Evolutionary conservation across 2,329 filamentous ascomycete species (phyloP).

Genomic region (Xylaria digitata): DNA sequence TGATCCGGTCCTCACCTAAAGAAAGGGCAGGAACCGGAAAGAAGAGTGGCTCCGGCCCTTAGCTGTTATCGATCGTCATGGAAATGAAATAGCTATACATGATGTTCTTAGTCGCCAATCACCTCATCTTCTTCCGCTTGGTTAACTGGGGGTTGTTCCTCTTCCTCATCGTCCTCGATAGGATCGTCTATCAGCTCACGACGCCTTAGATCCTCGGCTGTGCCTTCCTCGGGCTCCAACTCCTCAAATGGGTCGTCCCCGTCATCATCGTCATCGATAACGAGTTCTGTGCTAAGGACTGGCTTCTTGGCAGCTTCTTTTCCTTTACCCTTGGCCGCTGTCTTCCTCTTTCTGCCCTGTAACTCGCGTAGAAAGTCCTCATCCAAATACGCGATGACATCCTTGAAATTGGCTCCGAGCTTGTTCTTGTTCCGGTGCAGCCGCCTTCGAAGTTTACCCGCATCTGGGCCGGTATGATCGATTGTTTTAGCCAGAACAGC

Average conservation of each 20-base stretch:
- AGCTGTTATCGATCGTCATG: slow-evolving; percentile 12
- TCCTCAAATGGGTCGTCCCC: slow-evolving; percentile 60
- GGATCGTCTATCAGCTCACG: slow-evolving; percentile 66
- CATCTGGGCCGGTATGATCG: slow-evolving; percentile 69
- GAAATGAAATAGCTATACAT: slow-evolving; percentile 17
- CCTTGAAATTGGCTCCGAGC: slow-evolving; percentile 86
- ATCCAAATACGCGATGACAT: slow-evolving; percentile 84
- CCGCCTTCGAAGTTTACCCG: slow-evolving; percentile 74
- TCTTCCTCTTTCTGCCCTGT: slow-evolving; percentile 56
- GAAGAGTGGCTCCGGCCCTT: neutral
- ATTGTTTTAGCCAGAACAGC: slow-evolving; percentile 80
- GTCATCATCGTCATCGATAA: slow-evolving; percentile 57
- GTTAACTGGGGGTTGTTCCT: slow-evolving; percentile 47
- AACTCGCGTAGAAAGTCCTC: slow-evolving; percentile 67
- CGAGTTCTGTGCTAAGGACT: slow-evolving; percentile 58
- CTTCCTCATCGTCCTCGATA: slow-evolving; percentile 57
- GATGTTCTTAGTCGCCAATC: slow-evolving; percentile 52
- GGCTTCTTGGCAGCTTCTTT: slow-evolving; percentile 56
- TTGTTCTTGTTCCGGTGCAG: slow-evolving; percentile 82
- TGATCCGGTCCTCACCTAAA: neutral
- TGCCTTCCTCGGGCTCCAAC: slow-evolving; percentile 67
- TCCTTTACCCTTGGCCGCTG: slow-evolving; percentile 57
- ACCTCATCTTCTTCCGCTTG: slow-evolving; percentile 45
- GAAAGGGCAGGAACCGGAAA: neutral
- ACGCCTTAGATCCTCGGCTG: slow-evolving; percentile 66